Evolutionary conservation across 2,329 filamentous ascomycete genomes (phyloP).

Genomic region (Sclerotinia sclerotiorum): DNA sequence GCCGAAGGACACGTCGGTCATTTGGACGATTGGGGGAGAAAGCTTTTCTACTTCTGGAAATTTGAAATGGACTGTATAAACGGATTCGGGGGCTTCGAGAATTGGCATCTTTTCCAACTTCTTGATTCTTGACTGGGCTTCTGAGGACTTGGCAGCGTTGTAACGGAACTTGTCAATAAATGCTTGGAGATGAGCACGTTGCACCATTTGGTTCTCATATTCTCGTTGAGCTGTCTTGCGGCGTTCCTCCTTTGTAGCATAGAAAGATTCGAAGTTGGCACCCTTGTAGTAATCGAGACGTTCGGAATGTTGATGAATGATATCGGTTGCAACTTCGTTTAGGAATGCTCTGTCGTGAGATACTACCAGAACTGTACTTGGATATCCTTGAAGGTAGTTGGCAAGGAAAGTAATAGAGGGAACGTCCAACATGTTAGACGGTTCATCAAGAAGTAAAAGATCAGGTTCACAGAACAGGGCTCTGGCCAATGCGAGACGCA

Average conservation of each 20-base stretch:
- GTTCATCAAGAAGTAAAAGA: constrained; percentile 93
- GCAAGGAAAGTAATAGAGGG: constrained; percentile 99
- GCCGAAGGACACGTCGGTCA: constrained; percentile 88
- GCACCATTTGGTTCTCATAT: constrained; percentile 97
- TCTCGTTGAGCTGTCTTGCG: constrained; percentile 95
- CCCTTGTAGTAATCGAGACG: constrained; percentile 98
- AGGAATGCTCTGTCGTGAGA: constrained; percentile 99
- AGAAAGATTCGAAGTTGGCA: constrained; percentile 96
- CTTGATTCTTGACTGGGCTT: constrained; percentile 98
- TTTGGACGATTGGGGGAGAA: constrained; percentile 95
- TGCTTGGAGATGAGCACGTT: constrained; percentile 88
- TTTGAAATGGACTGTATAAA: constrained; percentile 94
- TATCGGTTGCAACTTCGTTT: constrained; percentile 98
- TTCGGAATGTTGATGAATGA: constrained; percentile 97
- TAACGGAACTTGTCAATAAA: constrained; percentile 99
- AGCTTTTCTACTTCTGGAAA: constrained; percentile 98
- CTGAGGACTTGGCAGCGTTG: constrained; percentile 97
- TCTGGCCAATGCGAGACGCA: constrained; percentile 91
- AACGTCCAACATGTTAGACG: constrained; percentile 99
- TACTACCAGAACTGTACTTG: constrained; percentile 92
- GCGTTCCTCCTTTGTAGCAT: constrained; percentile 94
- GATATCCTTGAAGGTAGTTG: constrained; percentile 90
- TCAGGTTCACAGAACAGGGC: constrained; percentile 98
- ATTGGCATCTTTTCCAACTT: constrained; percentile 97
- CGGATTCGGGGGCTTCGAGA: constrained; percentile 83